A percentile compares a stretch with the other conserved stretches of the same genome.
Conservation (phyloP, 2,329 filamentous ascomycete genomes). For the Apiospora hydei region DNA sequence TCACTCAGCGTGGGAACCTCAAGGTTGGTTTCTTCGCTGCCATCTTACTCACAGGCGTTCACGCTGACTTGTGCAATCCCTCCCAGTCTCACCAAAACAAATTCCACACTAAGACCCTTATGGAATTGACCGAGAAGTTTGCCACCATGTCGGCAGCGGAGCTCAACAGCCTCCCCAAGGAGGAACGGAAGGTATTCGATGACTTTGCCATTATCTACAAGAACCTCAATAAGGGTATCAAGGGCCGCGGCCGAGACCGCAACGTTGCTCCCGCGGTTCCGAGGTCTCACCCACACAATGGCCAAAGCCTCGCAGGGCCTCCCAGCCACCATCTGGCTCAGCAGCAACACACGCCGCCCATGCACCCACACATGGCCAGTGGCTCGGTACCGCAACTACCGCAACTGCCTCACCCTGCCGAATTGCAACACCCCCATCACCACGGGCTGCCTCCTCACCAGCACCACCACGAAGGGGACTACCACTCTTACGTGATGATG, state of each 20-base stretch:
- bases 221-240: conserved; percentile 98
- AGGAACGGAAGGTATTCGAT: conserved; percentile 79
- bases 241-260: conserved; percentile 88
- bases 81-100: conserved; percentile 88
- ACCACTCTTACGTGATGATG: conserved; percentile 31
- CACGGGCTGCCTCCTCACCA: conserved; percentile 16
- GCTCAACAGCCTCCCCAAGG: conserved; percentile 71
- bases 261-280: conserved; percentile 55
- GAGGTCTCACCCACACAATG: conserved; percentile 26
- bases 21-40: conserved; percentile 65
- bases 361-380: conserved; percentile 31
- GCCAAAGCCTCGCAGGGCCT: not conserved
- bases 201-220: conserved; percentile 93
- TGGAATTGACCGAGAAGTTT: conserved; percentile 74
- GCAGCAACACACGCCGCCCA: conserved; percentile 28
- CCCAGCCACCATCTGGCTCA: conserved; percentile 35
- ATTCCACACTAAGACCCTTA: conserved; percentile 81
- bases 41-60: conserved; percentile 17
- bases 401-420: conserved; percentile 39
- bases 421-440: conserved; percentile 40
- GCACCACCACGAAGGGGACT: conserved; percentile 24
- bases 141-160: conserved; percentile 67
- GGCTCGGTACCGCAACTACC: conserved; percentile 42
- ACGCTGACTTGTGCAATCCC: conserved; percentile 10
- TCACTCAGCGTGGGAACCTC: conserved; percentile 89